Base-by-base conservation (phyloP, 495 filamentous ascomycete genomes). In the Penicillium ochrochloron region DNA sequence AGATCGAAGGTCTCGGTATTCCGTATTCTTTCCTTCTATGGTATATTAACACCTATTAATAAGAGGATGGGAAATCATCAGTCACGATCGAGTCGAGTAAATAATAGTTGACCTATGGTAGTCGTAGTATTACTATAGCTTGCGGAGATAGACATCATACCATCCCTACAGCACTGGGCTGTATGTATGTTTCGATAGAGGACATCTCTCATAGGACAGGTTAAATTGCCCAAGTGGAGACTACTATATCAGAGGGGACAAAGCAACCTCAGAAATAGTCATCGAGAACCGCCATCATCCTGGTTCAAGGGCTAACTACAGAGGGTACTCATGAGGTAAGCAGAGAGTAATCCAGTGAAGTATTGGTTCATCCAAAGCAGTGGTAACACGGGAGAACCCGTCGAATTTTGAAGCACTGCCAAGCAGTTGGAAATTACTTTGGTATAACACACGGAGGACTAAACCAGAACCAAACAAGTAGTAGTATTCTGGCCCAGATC, bases 361-460 rank as follows among this genome's bases (percentile, higher is more conserved):
- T 2, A 52, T 31, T 11, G 5, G 46, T 25, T 52, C 48, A 31
- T 52, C 48, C 46, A 5, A 10, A 17, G 11, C 44, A 48, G 14
- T 29, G 44, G 48, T 27, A 31, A 52, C 48, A 52, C 48, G 48
- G 48, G 17, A 25, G 44, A 48, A 48, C 44, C 44, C 48, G 48
- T 52, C 48, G 25, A 25, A 52, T 52, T 52, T 31, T 52, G 48
- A 52, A 52, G 48, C 23, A 52, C 48, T 23, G 25, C 48, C 48
- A 31, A 31, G 48, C 48, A 15, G 21, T 52, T 11, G 48, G 48
- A 52, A 29, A 52, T 52, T 52, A 52, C 48, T 21, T 11, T 54
- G 27, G 25, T 54, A 56, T 50, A n/a, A 33, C 53, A 63, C 39
- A 37, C 19, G 33, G 34, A 54, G 51, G 17, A n/a, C 4, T 7